A percentile compares a stretch with the other conserved stretches of the same genome.
Evolutionary conservation across 176 grass and related monocot species (phyloP).

Genomic region (Aegilops bicornis): DNA sequence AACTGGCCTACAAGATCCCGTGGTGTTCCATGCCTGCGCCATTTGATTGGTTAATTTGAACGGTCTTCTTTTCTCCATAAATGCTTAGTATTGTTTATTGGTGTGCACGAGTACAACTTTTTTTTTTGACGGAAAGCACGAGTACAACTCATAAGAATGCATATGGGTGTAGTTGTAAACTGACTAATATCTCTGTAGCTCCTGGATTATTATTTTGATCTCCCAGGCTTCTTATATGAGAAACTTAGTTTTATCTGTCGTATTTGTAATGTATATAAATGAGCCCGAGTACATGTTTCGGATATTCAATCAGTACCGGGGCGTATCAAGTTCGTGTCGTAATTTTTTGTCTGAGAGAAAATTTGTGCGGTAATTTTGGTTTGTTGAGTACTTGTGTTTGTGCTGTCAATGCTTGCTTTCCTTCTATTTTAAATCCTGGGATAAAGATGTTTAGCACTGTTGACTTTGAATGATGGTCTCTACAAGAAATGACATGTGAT

Average conservation of each 20-base stretch:
- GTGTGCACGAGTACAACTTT: not conserved
- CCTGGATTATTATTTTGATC: not conserved
- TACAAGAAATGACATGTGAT: not conserved
- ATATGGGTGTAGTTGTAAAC: not conserved
- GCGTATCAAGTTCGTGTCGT: not conserved
- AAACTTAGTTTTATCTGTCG: not conserved
- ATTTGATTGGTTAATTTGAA: not conserved
- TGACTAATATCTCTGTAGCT: not conserved
- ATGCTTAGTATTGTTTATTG: not conserved
- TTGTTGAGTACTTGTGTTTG: not conserved
- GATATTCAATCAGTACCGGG: not conserved
- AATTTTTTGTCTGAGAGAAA: not conserved
- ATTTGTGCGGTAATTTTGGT: not conserved
- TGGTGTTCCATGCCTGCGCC: not conserved
- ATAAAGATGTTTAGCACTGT: not conserved
- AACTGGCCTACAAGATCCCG: not conserved
- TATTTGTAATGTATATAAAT: not conserved
- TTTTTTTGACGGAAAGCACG: not conserved
- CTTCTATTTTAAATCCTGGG: not conserved
- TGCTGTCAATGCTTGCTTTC: not conserved
- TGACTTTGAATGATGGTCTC: conserved; percentile 10
- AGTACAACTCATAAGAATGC: not conserved
- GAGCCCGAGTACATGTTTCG: not conserved
- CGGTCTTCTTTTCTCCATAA: not conserved
- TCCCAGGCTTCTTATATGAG: not conserved